Conservation (phyloP, 2,329 filamentous ascomycete genomes). For the Triangularia verruculosa region DNA sequence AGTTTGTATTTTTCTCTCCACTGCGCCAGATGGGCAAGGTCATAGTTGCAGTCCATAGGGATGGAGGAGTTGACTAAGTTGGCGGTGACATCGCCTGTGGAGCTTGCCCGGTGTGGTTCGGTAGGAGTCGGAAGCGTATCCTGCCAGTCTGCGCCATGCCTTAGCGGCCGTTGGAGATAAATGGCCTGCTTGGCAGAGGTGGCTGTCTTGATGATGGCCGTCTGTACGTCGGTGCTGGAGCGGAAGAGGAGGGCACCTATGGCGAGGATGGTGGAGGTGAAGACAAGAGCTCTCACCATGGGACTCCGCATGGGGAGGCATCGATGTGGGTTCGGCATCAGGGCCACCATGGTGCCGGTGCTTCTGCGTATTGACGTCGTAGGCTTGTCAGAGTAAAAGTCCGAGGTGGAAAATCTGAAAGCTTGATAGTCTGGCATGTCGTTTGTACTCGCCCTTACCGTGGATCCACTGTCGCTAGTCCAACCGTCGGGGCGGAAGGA, state of each 20-base stretch:
- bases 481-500: not conserved
- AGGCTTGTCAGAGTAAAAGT: not conserved
- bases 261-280: conserved; percentile 43
- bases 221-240: conserved; percentile 41
- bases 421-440: not conserved
- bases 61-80: conserved; percentile 30
- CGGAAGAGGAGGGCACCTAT: conserved; percentile 42
- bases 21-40: conserved; percentile 44
- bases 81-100: conserved; percentile 23
- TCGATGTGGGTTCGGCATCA: conserved; percentile 33
- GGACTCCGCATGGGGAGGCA: conserved; percentile 50
- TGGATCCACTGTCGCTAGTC: not conserved
- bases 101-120: not conserved
- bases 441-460: not conserved
- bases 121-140: not conserved
- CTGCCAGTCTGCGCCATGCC: conserved; percentile 9
- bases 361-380: not conserved
- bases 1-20: conserved; percentile 48
- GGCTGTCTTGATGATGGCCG: conserved; percentile 42
- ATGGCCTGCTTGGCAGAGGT: conserved; percentile 34
- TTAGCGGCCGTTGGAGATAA: conserved; percentile 30
- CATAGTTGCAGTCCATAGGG: conserved; percentile 48
- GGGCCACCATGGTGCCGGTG: conserved; percentile 20
- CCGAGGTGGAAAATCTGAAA: not conserved
- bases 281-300: conserved; percentile 43